These are phyloP conservation scores for Pestalotiopsis sp. DNA, from an alignment of 2,329 filamentous ascomycete genomes.

Conservation along the genomic window DNA sequence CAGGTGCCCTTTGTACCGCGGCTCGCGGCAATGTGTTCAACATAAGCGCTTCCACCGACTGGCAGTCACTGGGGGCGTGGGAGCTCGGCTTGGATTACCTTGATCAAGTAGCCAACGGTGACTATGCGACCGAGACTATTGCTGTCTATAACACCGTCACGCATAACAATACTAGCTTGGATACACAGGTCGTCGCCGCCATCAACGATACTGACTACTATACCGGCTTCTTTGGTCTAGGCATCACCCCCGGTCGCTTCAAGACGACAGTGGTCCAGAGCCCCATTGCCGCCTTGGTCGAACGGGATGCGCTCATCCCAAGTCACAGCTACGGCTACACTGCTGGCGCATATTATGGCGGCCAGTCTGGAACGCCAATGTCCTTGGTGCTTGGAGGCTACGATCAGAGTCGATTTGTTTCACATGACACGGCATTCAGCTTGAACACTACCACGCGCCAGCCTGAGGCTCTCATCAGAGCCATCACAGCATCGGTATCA, in stretches of 20 bases:
- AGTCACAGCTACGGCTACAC: constrained; percentile 78
- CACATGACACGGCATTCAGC: constrained; percentile 63
- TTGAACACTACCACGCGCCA: constrained; percentile 58
- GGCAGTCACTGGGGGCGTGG: constrained; percentile 62
- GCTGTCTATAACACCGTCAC: constrained; percentile 42
- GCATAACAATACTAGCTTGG: constrained; percentile 42
- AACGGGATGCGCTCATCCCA: constrained; percentile 62
- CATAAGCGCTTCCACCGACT: constrained; percentile 55
- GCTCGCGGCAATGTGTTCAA: constrained; percentile 64
- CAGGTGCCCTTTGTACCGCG: constrained; percentile 54
- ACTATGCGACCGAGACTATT: constrained; percentile 63
- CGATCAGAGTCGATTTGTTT: constrained; percentile 63
- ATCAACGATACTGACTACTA: constrained; percentile 60
- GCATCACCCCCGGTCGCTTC: constrained; percentile 58
- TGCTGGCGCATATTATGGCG: constrained; percentile 72
- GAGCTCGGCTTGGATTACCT: constrained; percentile 62
- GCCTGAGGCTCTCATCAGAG: constrained; percentile 63
- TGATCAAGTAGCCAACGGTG: constrained; percentile 62
- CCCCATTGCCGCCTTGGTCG: constrained; percentile 60
- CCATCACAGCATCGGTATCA: constrained; percentile 47
- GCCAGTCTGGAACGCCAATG: constrained; percentile 45
- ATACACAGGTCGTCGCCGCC: constrained; percentile 50
- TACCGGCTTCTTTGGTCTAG: constrained; percentile 59
- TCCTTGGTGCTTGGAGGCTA: constrained; percentile 74
- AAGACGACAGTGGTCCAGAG: constrained; percentile 50